Evolutionary conservation across 106 monocot species (phyloP).

Genomic region (Allium cepa): DNA sequence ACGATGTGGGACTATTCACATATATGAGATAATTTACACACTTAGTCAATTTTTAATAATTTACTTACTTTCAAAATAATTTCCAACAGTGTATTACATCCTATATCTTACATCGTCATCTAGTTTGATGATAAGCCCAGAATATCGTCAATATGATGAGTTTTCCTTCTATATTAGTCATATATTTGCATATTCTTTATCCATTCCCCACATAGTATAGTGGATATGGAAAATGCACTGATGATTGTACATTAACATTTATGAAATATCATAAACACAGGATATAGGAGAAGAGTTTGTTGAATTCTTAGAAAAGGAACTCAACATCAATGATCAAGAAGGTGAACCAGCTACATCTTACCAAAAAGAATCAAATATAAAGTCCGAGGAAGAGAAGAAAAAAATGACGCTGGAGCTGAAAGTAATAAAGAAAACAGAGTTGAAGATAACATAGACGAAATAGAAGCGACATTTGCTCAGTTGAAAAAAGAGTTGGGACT

Average conservation of each 20-base stretch:
- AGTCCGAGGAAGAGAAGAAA: constrained; percentile 6
- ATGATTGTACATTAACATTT: background rate
- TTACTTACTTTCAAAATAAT: too few species aligned
- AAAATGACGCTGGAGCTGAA: constrained; percentile 11
- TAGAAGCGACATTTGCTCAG: constrained; percentile 76
- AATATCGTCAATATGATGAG: too few species aligned
- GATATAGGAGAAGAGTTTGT: constrained; percentile 99
- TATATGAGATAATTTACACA: too few species aligned
- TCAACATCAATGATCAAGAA: constrained; percentile 43
- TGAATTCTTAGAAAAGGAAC: constrained; percentile 95
- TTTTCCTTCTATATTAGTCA: too few species aligned
- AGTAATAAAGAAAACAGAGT: constrained; percentile 30
- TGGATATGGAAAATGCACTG: too few species aligned
- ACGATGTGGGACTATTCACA: too few species aligned
- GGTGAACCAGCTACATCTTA: background rate
- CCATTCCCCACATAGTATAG: too few species aligned
- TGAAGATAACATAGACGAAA: constrained; percentile 74
- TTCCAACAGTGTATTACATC: too few species aligned
- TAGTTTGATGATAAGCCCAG: too few species aligned
- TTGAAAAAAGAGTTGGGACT: constrained; percentile 89
- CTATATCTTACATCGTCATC: too few species aligned
- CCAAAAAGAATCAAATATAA: constrained; percentile 1
- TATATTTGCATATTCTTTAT: too few species aligned
- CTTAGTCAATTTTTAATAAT: too few species aligned
- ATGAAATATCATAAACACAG: constrained; percentile 39